phyloP scores from a whole-genome alignment of 306 rosid species.

The Acacia melanoxylon region DNA sequence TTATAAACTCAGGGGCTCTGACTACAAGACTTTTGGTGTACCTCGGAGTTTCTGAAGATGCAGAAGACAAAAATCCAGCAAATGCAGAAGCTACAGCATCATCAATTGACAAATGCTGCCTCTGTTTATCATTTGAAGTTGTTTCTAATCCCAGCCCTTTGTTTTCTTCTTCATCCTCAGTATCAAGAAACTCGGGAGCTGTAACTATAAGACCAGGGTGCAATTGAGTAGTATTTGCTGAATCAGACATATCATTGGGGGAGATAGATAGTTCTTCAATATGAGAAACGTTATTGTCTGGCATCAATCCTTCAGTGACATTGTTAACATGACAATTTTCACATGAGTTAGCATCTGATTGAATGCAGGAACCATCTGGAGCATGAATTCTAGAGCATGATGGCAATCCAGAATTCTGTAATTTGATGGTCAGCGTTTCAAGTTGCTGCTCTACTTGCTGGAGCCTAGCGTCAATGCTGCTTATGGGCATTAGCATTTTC shows the following conservation, averaged over 20 bases:
- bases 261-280: conserved; percentile 35
- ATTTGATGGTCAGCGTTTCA: conserved; percentile 53
- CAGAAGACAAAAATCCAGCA: conserved; percentile 62
- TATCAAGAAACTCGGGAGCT: conserved; percentile 78
- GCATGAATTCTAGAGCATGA: conserved; percentile 54
- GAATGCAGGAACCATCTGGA: conserved; percentile 57
- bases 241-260: conserved; percentile 35
- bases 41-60: conserved; percentile 41
- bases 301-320: conserved; percentile 39
- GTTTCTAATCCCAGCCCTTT: conserved; percentile 25
- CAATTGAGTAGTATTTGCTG: conserved; percentile 44
- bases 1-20: conserved; percentile 64
- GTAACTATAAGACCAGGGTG: conserved; percentile 70
- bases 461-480: conserved; percentile 80
- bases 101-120: conserved; percentile 59
- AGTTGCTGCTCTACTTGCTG: conserved; percentile 85
- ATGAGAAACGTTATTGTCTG: conserved; percentile 40
- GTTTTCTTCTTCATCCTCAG: conserved; percentile 59
- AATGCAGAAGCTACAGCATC: conserved; percentile 84
- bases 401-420: conserved; percentile 44
- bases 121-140: conserved; percentile 43
- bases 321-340: conserved; percentile 39
- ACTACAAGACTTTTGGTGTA: conserved; percentile 41
- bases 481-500: conserved; percentile 74
- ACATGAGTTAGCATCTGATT: conserved; percentile 55